Conservation (phyloP, 371 early-diverging fungal genomes). For the Mortierella sp. region DNA sequence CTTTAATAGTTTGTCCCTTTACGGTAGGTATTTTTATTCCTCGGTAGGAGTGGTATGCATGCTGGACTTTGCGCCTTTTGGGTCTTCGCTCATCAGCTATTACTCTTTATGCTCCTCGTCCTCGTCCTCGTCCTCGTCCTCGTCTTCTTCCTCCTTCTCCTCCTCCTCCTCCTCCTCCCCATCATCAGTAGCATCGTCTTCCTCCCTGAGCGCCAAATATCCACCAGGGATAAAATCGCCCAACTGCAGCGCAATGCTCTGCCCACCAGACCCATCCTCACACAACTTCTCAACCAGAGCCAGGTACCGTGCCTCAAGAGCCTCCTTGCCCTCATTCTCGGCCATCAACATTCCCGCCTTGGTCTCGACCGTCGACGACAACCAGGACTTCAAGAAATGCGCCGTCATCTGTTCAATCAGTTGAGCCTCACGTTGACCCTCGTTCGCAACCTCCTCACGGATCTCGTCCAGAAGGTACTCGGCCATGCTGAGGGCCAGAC, state of each 20-base stretch:
- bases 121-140: background rate
- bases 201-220: constrained; percentile 2
- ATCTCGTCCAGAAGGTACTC: constrained; percentile 47
- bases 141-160: background rate
- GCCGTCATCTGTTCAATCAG: constrained; percentile 44
- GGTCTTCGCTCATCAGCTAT: background rate
- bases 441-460: constrained; percentile 42
- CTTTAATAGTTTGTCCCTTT: background rate
- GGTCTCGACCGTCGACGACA: background rate
- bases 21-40: background rate
- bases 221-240: constrained; percentile 44
- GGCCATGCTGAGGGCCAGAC: constrained; percentile 43
- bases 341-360: constrained; percentile 31
- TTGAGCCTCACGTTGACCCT: constrained; percentile 48
- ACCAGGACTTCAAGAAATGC: constrained; percentile 36
- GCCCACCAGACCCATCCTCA: constrained; percentile 51
- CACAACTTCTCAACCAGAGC: constrained; percentile 43
- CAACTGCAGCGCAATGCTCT: constrained; percentile 39
- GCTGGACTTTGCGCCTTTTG: background rate
- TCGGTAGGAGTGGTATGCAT: background rate
- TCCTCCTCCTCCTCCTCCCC: background rate
- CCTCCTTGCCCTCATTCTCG: constrained; percentile 27
- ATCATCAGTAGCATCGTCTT: background rate
- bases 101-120: background rate
- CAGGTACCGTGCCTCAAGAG: constrained; percentile 27